Conservation (phyloP, 2,329 filamentous ascomycete genomes). For the Claviceps sp. region DNA sequence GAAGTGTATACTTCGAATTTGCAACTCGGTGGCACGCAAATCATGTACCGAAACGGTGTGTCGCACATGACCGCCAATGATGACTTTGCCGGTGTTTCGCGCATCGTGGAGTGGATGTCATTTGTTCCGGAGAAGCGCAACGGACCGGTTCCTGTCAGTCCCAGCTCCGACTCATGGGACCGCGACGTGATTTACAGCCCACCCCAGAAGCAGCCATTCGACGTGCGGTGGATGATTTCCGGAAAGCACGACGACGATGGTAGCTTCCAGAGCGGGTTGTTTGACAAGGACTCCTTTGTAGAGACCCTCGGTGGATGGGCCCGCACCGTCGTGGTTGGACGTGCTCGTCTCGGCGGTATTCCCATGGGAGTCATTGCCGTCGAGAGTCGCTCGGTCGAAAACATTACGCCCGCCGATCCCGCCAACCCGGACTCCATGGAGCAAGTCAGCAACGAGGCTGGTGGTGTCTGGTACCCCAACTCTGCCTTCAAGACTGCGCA, state of each 20-base stretch:
- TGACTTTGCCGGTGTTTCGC: conserved; percentile 93
- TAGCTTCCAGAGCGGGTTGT: conserved; percentile 72
- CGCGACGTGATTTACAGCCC: conserved; percentile 79
- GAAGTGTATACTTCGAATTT: conserved; percentile 99
- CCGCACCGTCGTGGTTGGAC: conserved; percentile 88
- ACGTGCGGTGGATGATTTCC: conserved; percentile 85
- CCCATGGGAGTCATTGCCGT: conserved; percentile 97
- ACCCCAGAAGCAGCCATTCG: conserved; percentile 71
- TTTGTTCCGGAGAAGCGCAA: conserved; percentile 94
- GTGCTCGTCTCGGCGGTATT: conserved; percentile 90
- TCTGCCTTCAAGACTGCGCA: conserved; percentile 99
- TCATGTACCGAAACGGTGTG: conserved; percentile 99
- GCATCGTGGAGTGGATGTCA: conserved; percentile 97
- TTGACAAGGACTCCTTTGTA: conserved; percentile 93
- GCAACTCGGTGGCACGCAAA: conserved; percentile 98
- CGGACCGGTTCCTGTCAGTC: conserved; percentile 82
- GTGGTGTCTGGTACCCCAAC: conserved; percentile 99
- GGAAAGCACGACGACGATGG: conserved; percentile 66
- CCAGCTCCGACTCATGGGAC: conserved; percentile 78
- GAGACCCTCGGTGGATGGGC: conserved; percentile 96
- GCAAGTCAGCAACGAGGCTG: conserved; percentile 85
- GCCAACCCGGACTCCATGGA: conserved; percentile 98
- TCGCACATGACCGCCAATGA: conserved; percentile 97
- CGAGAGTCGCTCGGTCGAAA: conserved; percentile 91
- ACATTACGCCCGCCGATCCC: conserved; percentile 88